A percentile compares a stretch with the other conserved stretches of the same genome.
Conservation (phyloP, 495 filamentous ascomycete genomes). For the Podospora fimiseda region DNA sequence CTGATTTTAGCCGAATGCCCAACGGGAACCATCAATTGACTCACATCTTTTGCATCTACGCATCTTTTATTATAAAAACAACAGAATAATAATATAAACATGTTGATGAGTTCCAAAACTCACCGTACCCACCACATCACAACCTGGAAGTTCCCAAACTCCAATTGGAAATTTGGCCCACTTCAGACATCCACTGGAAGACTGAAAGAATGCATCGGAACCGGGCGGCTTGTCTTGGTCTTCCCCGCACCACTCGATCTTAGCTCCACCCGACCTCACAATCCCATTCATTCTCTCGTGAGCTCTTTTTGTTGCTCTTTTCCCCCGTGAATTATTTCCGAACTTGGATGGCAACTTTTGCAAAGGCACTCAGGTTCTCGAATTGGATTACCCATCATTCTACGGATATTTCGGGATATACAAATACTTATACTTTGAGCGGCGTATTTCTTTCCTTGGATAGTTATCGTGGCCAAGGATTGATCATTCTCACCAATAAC, state of each 20-base stretch:
- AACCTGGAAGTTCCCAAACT: background rate
- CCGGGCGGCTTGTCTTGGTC: background rate
- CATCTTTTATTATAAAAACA: too few species aligned
- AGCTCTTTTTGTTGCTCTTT: background rate
- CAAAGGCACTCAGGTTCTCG: background rate
- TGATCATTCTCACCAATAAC: too few species aligned
- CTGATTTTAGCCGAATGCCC: background rate
- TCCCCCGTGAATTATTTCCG: constrained; percentile 11
- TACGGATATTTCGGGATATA: too few species aligned
- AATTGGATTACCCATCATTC: too few species aligned
- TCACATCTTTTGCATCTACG: background rate
- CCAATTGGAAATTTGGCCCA: too few species aligned
- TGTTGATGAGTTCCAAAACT: too few species aligned
- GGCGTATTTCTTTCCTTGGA: too few species aligned
- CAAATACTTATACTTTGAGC: too few species aligned
- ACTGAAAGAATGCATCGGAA: background rate
- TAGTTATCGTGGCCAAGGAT: too few species aligned
- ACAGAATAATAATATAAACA: too few species aligned
- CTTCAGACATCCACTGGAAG: background rate
- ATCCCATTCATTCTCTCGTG: too few species aligned
- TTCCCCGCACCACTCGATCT: background rate
- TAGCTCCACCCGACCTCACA: background rate
- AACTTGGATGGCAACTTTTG: background rate
- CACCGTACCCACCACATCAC: background rate
- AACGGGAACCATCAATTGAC: background rate